These are phyloP conservation scores for Populus ilicifolia DNA, from an alignment of 345 rosid genomes.

Conservation along the genomic window DNA sequence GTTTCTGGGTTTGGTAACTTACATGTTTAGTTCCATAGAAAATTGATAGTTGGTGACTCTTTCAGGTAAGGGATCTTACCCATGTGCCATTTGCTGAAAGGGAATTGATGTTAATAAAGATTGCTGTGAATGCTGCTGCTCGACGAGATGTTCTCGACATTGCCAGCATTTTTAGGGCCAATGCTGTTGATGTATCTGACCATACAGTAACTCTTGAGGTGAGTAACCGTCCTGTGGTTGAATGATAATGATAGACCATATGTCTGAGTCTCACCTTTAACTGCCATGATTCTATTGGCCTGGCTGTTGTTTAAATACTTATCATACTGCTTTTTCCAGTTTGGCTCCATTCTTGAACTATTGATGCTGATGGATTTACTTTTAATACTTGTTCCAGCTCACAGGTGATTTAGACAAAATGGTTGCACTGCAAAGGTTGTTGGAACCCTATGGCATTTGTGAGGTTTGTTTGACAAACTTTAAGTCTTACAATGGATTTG, in stretches of 20 bases:
- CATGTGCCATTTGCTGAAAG: slow-evolving; percentile 69
- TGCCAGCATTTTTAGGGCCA: slow-evolving; percentile 61
- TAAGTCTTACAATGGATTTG: neutral
- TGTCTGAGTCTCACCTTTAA: neutral
- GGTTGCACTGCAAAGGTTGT: slow-evolving; percentile 87
- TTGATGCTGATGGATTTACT: slow-evolving; percentile 13
- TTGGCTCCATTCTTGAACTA: neutral
- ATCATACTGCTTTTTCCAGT: neutral
- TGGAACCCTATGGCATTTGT: slow-evolving; percentile 94
- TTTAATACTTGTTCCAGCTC: slow-evolving; percentile 45
- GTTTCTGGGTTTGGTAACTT: neutral
- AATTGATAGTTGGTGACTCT: neutral
- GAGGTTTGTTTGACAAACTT: slow-evolving; percentile 52
- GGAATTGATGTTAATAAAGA: slow-evolving; percentile 64
- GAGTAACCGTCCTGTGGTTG: neutral
- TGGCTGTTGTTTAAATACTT: neutral
- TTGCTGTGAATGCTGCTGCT: slow-evolving; percentile 58
- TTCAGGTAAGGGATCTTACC: slow-evolving; percentile 55
- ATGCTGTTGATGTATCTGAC: slow-evolving; percentile 64
- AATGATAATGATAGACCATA: neutral
- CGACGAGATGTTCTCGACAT: slow-evolving; percentile 69
- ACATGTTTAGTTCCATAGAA: neutral
- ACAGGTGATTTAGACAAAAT: slow-evolving; percentile 90
- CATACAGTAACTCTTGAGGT: slow-evolving; percentile 75
- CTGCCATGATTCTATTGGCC: neutral